Evolutionary conservation across 345 rosid genomes (phyloP), one percentile per base, ranked within the genome.

Genomic region (Conringia planisiliqua): DNA sequence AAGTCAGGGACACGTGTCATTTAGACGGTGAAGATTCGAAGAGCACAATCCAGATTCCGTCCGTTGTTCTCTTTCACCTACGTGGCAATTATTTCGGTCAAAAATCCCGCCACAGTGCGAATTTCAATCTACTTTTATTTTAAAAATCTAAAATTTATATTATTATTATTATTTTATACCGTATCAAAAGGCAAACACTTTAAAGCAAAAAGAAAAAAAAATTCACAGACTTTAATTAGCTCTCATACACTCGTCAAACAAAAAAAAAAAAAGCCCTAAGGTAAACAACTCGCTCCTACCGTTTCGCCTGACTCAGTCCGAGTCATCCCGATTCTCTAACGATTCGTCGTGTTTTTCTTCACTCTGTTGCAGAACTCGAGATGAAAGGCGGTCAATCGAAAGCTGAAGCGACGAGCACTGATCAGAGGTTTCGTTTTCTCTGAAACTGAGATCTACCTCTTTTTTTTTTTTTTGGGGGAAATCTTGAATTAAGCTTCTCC

Each of bases 321-420:
- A 62, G 62, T 75, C 79, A n/a, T 18, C 66, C 66, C 66, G 71
- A 27, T 14, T 73, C 47, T 13, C 39, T 17, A 22, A 39, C 78
- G 62, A 33, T 79, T 83, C 70, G 77, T 36, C 47, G 60, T 20
- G 6, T 32, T 32, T 79, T 70, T 36, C 2, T 6, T 43, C 48
- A 26, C 62, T 63, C 70, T 6, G 7, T 16, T 22, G 81, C 88
- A 86, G 94, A 81, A 79, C 52, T 75, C 68, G 73, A 32, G 73
- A 92, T 92, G 98, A 92, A 90, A 81, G 90, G 91, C 12, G 87
- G 72, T 22, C 84, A 80, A 80, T 80, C 88, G 3, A 89, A 86
- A 83, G 57, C 86, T 17, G 90, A 75, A 14, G 13, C 82, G 3
- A 81, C 27, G 64, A 72, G 69, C 44, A 68, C 85, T 18, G 91